Percentiles rank a stretch among this genome's conserved stretches.
Conservation (phyloP, 2,329 filamentous ascomycete species). For the Fusarium beomiforme region DNA sequence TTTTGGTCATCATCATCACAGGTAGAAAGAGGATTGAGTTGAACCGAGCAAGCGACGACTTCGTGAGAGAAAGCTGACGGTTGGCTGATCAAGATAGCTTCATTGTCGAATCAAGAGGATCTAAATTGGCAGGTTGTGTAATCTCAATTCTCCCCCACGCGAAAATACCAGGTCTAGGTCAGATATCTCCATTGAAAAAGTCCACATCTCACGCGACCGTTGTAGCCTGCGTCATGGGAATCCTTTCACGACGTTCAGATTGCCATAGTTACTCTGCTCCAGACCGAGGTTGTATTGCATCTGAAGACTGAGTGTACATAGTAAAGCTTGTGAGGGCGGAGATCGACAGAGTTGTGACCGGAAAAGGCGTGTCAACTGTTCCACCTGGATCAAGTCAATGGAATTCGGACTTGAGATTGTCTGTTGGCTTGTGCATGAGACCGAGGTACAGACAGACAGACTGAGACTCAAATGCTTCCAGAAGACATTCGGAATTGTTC, state of each 20-base stretch:
- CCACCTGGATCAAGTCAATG: neutral
- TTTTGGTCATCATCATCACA: conserved; percentile 8
- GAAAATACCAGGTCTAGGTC: conserved; percentile 3
- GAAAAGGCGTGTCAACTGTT: neutral
- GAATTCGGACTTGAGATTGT: conserved; percentile 1
- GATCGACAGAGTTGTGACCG: neutral
- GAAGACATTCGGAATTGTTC: conserved; percentile 23
- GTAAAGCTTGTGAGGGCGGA: neutral
- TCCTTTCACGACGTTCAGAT: neutral
- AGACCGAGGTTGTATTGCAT: conserved; percentile 1
- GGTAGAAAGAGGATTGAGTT: conserved; percentile 10
- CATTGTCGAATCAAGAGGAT: conserved; percentile 25
- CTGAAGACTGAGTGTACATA: neutral
- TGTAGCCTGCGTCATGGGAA: neutral
- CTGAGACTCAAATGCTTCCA: conserved; percentile 21
- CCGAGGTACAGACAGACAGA: neutral
- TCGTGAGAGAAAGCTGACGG: neutral
- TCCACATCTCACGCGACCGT: conserved; percentile 15
- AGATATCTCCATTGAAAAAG: neutral
- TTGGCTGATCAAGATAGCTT: neutral
- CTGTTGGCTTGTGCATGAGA: neutral
- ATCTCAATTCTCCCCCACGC: neutral
- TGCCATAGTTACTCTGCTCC: neutral
- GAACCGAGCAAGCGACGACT: neutral
- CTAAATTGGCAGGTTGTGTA: conserved; percentile 22